A percentile compares a stretch with the other conserved stretches of the same genome.
phyloP scores from a whole-genome alignment of 169 alveolate genomes.

The Plasmodium vivax region DNA sequence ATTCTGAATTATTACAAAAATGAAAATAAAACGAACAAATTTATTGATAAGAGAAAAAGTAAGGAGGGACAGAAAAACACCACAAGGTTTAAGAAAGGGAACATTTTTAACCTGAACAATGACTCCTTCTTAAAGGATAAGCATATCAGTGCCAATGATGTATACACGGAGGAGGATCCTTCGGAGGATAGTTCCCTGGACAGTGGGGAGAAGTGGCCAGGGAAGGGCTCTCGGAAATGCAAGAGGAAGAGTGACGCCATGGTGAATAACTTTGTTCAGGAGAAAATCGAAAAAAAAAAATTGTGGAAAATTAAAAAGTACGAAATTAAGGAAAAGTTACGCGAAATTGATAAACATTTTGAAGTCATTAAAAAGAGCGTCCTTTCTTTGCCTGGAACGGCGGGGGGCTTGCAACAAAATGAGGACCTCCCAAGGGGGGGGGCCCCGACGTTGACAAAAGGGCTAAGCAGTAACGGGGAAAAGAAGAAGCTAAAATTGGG shows the following conservation, averaged over 20 bases:
- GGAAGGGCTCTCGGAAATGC: background rate
- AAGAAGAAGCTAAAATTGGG: background rate
- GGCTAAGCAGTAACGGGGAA: background rate
- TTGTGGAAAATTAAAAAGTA: constrained; percentile 50
- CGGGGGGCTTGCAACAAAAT: background rate
- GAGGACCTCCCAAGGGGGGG: background rate
- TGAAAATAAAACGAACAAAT: constrained; percentile 74
- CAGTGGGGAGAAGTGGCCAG: background rate
- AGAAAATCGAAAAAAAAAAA: constrained; percentile 28
- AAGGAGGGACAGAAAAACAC: constrained; percentile 17
- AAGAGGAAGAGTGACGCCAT: background rate
- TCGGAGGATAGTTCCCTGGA: background rate
- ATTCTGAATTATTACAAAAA: constrained; percentile 65
- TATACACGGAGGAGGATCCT: background rate
- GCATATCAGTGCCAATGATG: constrained; percentile 50
- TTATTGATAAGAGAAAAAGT: constrained; percentile 73
- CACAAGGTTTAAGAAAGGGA: constrained; percentile 18
- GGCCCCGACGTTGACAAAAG: background rate
- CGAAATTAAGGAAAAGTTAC: constrained; percentile 69
- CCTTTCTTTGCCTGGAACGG: constrained; percentile 5
- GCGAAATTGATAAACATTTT: constrained; percentile 61
- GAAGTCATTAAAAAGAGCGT: constrained; percentile 43
- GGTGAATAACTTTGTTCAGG: constrained; percentile 4
- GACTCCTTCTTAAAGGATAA: constrained; percentile 11
- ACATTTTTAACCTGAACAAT: constrained; percentile 64